Percentiles rank a stretch among this genome's conserved stretches.
Evolutionary conservation across 2,329 filamentous ascomycete species (phyloP).

Genomic region (Penicillium digitatum): DNA sequence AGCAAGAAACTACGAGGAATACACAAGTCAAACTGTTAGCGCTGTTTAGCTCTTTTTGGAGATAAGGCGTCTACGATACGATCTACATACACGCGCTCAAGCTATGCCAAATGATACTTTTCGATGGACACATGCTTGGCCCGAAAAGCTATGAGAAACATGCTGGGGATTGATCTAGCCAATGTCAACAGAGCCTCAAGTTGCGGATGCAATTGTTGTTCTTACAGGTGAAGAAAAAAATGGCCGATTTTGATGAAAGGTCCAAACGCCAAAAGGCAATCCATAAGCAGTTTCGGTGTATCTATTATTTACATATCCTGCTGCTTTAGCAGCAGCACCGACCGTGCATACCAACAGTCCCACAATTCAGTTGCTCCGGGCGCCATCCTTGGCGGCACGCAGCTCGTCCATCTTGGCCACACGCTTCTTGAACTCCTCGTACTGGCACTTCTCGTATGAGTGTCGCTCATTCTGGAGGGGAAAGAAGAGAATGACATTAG

Average conservation of each 20-base stretch:
- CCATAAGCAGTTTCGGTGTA: conserved; percentile 35
- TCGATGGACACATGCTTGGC: not conserved
- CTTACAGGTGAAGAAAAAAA: not conserved
- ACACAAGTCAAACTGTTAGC: not conserved
- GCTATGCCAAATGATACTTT: not conserved
- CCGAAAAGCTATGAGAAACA: not conserved
- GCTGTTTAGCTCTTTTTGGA: not conserved
- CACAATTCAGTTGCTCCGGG: conserved; percentile 69
- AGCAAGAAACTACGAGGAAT: not conserved
- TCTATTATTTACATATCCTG: conserved; percentile 41
- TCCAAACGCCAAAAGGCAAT: conserved; percentile 37
- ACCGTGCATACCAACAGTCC: conserved; percentile 23
- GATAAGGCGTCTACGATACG: not conserved
- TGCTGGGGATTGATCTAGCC: not conserved
- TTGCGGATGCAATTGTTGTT: not conserved
- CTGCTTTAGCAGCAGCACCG: conserved; percentile 27
- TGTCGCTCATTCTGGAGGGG: conserved; percentile 80
- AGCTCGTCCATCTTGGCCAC: conserved; percentile 99
- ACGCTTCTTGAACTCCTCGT: conserved; percentile 96
- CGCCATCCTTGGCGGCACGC: conserved; percentile 75
- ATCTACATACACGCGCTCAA: not conserved
- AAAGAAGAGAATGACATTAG: conserved; percentile 6
- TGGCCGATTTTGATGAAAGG: conserved; percentile 12
- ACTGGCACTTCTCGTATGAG: conserved; percentile 98
- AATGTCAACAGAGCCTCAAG: not conserved